Percentiles rank a stretch among this genome's conserved stretches.
Evolutionary conservation across 1,284 basidiomycete species (phyloP).

Genomic region (Ceratobasidium sp.): DNA sequence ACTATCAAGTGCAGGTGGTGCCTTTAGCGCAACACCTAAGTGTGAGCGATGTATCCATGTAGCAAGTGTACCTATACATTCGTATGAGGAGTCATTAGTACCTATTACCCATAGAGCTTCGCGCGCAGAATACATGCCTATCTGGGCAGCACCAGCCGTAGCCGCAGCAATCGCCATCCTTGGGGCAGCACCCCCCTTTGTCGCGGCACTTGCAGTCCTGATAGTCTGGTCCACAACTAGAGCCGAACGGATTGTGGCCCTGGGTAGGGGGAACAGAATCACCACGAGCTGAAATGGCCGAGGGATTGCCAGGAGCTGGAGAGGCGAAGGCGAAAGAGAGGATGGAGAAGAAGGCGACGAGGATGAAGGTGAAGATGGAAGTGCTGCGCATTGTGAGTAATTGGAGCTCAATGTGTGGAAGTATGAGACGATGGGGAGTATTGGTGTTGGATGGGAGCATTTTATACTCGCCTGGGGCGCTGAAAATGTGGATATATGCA

Average conservation of each 20-base stretch:
- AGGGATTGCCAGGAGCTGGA: background rate
- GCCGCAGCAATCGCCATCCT: background rate
- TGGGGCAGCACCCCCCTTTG: background rate
- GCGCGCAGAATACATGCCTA: background rate
- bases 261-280: background rate
- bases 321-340: background rate
- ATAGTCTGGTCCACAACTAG: background rate
- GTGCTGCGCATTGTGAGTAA: background rate
- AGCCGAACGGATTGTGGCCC: background rate
- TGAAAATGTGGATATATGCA: no score
- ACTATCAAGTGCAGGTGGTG: background rate
- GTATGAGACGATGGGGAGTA: no score
- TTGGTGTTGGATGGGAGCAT: no score
- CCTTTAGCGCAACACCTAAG: background rate
- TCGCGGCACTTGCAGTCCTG: background rate
- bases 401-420: background rate
- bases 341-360: background rate
- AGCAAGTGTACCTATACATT: background rate
- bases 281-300: background rate
- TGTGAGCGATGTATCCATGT: background rate
- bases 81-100: background rate
- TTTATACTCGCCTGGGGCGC: no score
- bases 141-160: background rate
- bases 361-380: background rate
- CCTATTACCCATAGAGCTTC: background rate